phyloP scores from a whole-genome alignment of 2,329 filamentous ascomycete genomes.

The Fusarium duplospermum region DNA sequence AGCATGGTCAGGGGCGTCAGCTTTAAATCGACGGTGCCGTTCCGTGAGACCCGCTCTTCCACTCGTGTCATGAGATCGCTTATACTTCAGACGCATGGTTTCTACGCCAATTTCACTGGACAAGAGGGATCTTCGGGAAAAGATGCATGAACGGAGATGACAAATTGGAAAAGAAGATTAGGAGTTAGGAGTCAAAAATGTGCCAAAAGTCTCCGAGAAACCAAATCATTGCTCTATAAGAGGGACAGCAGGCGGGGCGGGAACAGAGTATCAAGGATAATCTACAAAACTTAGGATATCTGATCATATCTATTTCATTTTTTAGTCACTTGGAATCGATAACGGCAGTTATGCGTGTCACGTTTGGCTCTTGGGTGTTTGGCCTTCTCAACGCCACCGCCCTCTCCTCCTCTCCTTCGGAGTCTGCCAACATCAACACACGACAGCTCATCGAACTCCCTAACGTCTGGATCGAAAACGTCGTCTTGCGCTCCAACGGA shows the following conservation, averaged over 20 bases:
- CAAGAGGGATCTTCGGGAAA: not conserved
- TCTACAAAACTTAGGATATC: not conserved
- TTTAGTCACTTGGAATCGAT: not conserved
- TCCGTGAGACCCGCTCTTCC: not conserved
- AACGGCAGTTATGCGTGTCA: not conserved
- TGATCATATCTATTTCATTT: not conserved
- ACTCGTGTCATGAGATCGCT: not conserved
- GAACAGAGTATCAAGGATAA: not conserved
- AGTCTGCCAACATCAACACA: not conserved
- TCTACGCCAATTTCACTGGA: not conserved
- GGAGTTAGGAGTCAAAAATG: too few species aligned
- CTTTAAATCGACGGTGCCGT: not conserved
- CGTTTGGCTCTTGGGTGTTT: not conserved
- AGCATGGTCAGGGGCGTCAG: not conserved
- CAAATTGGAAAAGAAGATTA: not conserved
- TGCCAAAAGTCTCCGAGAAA: not conserved
- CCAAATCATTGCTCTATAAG: not conserved
- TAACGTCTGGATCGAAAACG: slow-evolving; percentile 11
- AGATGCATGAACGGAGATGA: not conserved
- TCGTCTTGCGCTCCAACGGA: slow-evolving; percentile 1
- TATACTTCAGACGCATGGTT: not conserved
- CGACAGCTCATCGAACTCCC: not conserved
- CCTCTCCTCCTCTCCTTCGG: not conserved
- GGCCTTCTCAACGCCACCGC: not conserved
- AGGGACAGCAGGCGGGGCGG: too few species aligned